phyloP scores from a whole-genome alignment of 78 protist species.

The Bigelowiella natans region DNA sequence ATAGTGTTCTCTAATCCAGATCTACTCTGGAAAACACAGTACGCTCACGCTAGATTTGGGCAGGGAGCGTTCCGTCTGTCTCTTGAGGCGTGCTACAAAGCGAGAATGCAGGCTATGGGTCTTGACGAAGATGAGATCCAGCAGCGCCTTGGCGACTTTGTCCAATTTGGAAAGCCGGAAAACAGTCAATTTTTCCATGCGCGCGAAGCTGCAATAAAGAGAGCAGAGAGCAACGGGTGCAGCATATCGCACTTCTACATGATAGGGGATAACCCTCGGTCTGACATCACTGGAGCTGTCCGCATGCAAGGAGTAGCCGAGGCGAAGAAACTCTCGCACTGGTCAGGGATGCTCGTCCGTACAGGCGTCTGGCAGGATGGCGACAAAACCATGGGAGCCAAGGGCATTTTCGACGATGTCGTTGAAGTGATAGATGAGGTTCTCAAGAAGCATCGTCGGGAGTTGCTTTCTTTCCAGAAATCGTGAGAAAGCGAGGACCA shows the following conservation, averaged over 20 bases:
- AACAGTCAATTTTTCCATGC: neutral
- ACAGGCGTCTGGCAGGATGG: neutral
- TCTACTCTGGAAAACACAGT: neutral
- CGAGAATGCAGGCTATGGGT: neutral
- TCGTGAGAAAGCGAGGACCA: too few species aligned
- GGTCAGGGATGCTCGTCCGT: constrained; percentile 14
- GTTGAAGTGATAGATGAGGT: neutral
- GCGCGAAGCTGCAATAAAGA: neutral
- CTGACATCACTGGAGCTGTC: constrained; percentile 21
- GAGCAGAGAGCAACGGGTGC: neutral
- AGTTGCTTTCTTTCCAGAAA: too few species aligned
- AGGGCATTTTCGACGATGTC: neutral
- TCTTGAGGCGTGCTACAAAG: neutral
- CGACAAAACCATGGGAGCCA: neutral
- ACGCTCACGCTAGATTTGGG: constrained; percentile 2
- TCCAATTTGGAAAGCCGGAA: neutral
- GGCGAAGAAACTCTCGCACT: neutral
- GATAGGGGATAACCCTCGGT: constrained; percentile 32
- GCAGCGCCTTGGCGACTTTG: neutral
- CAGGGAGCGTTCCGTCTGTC: constrained; percentile 26
- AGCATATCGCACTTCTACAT: neutral
- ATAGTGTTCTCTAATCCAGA: constrained; percentile 17
- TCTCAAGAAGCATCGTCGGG: neutral
- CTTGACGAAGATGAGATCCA: neutral
- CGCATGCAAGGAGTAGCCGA: neutral